Evolutionary conservation across 495 filamentous ascomycete species (phyloP), one percentile per base, ranked within the genome.

Genomic region (Trichoderma orchidacearum): DNA sequence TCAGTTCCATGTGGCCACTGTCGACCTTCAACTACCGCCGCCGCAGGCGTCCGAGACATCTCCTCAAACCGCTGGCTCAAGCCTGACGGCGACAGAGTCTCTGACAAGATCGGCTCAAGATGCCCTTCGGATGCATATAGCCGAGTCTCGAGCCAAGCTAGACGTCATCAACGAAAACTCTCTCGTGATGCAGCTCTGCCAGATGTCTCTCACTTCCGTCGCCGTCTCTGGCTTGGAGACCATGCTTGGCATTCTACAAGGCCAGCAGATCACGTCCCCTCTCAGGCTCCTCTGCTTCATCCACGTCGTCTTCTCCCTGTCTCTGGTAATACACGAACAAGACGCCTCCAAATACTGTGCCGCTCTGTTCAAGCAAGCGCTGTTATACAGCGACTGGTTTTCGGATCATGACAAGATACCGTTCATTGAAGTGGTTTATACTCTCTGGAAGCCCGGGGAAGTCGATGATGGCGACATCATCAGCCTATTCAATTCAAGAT

Each of bases 221-320:
- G 71, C 72, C 3, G 59, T 61, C 0, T 60, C 52, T 3, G 75
- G 75, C 23, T 63, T 77, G 11, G 59, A 62, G 13, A 65, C 66
- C 27, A 60, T 77, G 1, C 62, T 59, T 8, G 58, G 18, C 2
- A 56, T 71, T n/a, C 57, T 76, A 6, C 53, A 66, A 23, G 68
- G 70, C 27, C 53, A 61, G 9, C 57, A 63, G 3, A 61, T 65
- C 1, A 58, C 62, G 0, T 69, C 70, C 0, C 66, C 74, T 7
- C 56, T 67, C 55, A 65, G 73, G 18, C 66, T 62, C 4, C 56
- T 76, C 8, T 77, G 72, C 61, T 69, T 76, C 57, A 58, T 74
- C 21, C 72, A 75, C 53, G 55, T 77, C 15, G 64, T 73, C 29
- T 75, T 72, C 52, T 68, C 73, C 6, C 65, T 77, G 21, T 75